Base-by-base conservation (phyloP, 257 asterid genomes). In the Lycium barbarum region DNA sequence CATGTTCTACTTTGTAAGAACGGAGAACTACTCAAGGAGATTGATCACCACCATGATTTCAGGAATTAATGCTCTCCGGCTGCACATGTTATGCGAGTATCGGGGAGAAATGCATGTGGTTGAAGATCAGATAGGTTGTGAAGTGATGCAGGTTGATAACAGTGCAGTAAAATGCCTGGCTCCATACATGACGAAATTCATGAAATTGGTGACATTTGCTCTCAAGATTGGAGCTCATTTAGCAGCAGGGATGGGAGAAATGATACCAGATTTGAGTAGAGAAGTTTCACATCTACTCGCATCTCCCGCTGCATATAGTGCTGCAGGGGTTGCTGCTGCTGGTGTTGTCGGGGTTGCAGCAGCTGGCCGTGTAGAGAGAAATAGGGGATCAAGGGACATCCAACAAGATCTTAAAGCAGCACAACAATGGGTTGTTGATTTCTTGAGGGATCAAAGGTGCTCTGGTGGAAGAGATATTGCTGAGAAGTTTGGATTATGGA, bases 151-250 rank as follows among this genome's bases (percentile, higher is more conserved):
- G 63, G 92, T 95, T 13, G 98, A 94, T 84, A 94, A 93, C 90
- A 62, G 83, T 80, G 89, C 99, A 62, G 92, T 93, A 6, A 94
- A 88, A 83, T 89, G 89, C 62, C 86, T 95, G 47, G 95, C 98
- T 63, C 98, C 97, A 0, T 92, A 94, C 35, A 85, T 91, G 95
- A 93, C 86, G 12, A 92, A 91, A 61, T 94, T 94, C 90, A 91
- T 93, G 98, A 94, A 87, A 86, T 92, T 95, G 49, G 47, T 95
- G 51, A 94, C 99, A 22, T 94, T 95, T 88, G 98, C 99, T 38
- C 93, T 95, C 49, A 94, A 95, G 85, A 93, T 95, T 33, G 98
- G 99, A 80, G 99, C 99, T 38, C 99, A 95, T 84, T 86, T 95
- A 79, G 98, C 98, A 79, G 95, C 84, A 70, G 99, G 99, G 13